These are phyloP conservation scores for Vitis hybrid DNA, from an alignment of 177 flowering plant species.

Conservation along the genomic window DNA sequence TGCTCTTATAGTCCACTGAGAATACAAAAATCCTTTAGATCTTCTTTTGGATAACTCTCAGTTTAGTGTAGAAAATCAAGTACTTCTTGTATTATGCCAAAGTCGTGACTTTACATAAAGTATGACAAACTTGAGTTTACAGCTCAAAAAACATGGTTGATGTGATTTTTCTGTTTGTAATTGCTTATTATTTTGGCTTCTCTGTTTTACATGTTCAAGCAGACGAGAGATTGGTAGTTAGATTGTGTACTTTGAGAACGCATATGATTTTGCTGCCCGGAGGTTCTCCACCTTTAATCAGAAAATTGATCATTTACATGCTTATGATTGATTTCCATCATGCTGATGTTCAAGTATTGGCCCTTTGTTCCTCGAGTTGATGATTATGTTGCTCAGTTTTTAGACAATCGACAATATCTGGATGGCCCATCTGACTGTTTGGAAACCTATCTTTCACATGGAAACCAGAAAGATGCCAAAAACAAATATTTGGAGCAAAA, in stretches of 20 bases:
- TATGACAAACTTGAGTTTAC: too few relatives aligned
- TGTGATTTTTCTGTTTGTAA: not conserved
- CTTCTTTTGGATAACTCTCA: too few relatives aligned
- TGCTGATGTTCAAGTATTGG: constrained; percentile 15
- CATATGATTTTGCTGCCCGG: constrained; percentile 22
- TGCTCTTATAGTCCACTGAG: too few relatives aligned
- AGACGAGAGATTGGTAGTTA: constrained; percentile 7
- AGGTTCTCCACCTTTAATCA: constrained; percentile 15
- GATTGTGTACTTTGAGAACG: constrained; percentile 12
- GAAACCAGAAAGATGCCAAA: constrained; percentile 8
- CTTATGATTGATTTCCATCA: constrained; percentile 22
- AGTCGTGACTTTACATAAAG: too few relatives aligned
- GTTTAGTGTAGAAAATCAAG: too few relatives aligned
- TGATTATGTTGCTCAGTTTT: constrained; percentile 16
- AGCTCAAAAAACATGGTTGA: not conserved
- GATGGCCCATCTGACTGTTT: constrained; percentile 3
- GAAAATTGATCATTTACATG: constrained; percentile 14
- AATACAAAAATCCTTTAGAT: too few relatives aligned
- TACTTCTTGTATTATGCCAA: too few relatives aligned
- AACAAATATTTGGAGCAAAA: constrained; percentile 10
- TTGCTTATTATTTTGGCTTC: constrained; percentile 8
- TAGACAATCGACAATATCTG: constrained; percentile 5
- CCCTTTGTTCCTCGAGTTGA: constrained; percentile 11
- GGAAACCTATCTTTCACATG: constrained; percentile 8
- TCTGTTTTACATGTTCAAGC: constrained; percentile 12